Base-by-base conservation (phyloP, 2,329 filamentous ascomycete species). In the Balansia obtecta region DNA sequence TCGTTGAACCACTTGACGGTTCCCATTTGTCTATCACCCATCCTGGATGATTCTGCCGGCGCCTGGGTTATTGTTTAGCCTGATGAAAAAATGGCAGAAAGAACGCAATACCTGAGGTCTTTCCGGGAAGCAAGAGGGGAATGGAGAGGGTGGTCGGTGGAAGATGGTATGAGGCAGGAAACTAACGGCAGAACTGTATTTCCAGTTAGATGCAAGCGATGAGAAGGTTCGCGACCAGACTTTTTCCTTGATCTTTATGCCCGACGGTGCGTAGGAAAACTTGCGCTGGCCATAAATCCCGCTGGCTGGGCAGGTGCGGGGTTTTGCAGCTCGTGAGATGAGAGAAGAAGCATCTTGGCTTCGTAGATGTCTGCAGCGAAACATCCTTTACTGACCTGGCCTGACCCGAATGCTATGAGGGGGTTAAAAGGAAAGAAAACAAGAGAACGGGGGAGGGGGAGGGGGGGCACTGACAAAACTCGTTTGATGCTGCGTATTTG, bases 1-100 rank as follows among this genome's bases (percentile, higher is more conserved):
- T 56, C 54, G 48, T 55, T 56, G 51, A 55, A 56, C 54, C 54
- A 56, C 43, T 56, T 56, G 40, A 56, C 53, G 33, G 37, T 43
- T 27, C 54, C 54, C 18, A 4, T 34, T 27, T 54, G 50, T 45
- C 53, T 52, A 27, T 55, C 53, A 40, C 42, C 32, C 53, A 55
- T 55, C 20, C 50, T 52, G 6, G 3, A 6, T 34, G 40, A 15
- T 44, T 49, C 47, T 49, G 38, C 37, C 39, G 16, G 16, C 18
- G 27, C 3, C n/a, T 34, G 38, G 39, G n/a, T 48, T 34, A 45
- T 45, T 45, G 27, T 34, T 30, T 33, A 22, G 22, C 16, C 12
- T 10, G 3, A 7, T 33, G 6, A 12, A 34, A 37, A 11, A 10
- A 1, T 33, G 33, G 32, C 27, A 13, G 18, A 40, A 27, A 11